A percentile compares a stretch with the other conserved stretches of the same genome.
These are phyloP conservation scores for Trichoderma reesei DNA, from an alignment of 495 filamentous ascomycete genomes.

Conservation along the genomic window DNA sequence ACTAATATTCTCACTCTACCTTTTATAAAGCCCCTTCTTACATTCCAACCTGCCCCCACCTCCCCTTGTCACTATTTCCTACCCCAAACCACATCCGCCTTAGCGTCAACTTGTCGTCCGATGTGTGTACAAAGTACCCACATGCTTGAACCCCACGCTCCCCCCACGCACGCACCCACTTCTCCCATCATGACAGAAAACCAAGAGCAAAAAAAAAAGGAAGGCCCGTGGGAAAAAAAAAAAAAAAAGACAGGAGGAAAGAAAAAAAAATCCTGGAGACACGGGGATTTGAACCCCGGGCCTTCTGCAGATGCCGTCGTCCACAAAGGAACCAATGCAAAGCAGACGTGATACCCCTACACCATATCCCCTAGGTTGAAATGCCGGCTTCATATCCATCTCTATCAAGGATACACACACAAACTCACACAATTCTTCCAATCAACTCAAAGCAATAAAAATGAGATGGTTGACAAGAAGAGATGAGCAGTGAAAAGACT, in stretches of 20 bases:
- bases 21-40: background rate
- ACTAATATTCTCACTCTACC: background rate
- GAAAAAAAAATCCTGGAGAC: background rate
- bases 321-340: background rate
- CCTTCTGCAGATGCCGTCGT: background rate
- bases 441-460: too few relatives aligned
- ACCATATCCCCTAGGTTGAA: slow-evolving; percentile 2
- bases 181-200: too few relatives aligned
- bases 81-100: too few relatives aligned
- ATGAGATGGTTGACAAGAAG: too few relatives aligned
- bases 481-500: too few relatives aligned
- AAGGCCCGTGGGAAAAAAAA: background rate
- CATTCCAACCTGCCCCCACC: background rate
- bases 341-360: slow-evolving; percentile 8
- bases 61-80: too few relatives aligned
- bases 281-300: slow-evolving; percentile 3
- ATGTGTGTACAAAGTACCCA: too few relatives aligned
- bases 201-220: background rate
- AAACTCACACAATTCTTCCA: background rate
- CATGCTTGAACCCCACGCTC: too few relatives aligned
- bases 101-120: too few relatives aligned
- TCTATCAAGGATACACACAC: background rate
- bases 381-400: background rate
- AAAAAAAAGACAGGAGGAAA: background rate
- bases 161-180: background rate